A percentile compares a stretch with the other conserved stretches of the same genome.
Conservation (phyloP, 192 early-diverging fungal species). For the Backusella mclennaniae region DNA sequence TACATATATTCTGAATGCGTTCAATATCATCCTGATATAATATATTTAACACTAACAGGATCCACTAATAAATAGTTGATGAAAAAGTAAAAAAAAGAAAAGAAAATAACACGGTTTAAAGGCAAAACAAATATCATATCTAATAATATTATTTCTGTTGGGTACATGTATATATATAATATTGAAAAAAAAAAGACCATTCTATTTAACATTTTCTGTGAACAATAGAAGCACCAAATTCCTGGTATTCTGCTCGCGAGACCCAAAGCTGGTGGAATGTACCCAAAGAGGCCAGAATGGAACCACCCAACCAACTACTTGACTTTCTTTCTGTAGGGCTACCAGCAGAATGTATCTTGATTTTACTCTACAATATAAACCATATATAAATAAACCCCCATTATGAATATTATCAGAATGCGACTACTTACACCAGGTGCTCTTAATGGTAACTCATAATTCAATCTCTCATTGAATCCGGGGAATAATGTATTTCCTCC, state of each 20-base stretch:
- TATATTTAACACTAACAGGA: no score
- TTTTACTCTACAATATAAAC: conserved; percentile 58
- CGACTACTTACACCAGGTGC: conserved; percentile 62
- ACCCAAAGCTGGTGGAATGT: conserved; percentile 99
- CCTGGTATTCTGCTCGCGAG: conserved; percentile 92
- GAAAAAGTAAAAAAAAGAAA: no score
- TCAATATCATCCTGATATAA: no score
- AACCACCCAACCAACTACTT: conserved; percentile 97
- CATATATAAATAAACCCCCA: not conserved
- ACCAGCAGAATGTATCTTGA: conserved; percentile 79
- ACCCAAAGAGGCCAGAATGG: conserved; percentile 90
- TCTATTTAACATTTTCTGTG: conserved; percentile 76
- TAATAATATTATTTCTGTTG: no score
- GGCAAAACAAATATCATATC: no score
- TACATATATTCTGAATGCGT: no score
- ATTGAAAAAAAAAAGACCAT: not conserved
- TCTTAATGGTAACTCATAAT: conserved; percentile 63
- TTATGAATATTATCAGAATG: not conserved
- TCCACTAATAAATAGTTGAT: no score
- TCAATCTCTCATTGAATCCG: conserved; percentile 84
- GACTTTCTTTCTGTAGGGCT: conserved; percentile 84
- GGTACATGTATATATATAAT: no score
- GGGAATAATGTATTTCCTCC: conserved; percentile 88
- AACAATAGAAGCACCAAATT: conserved; percentile 78
- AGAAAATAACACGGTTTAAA: no score